Percentiles rank a stretch among this genome's conserved stretches.
These are phyloP conservation scores for Cetraspora pellucida DNA, from an alignment of 192 early-diverging fungal genomes.

Conservation along the genomic window DNA sequence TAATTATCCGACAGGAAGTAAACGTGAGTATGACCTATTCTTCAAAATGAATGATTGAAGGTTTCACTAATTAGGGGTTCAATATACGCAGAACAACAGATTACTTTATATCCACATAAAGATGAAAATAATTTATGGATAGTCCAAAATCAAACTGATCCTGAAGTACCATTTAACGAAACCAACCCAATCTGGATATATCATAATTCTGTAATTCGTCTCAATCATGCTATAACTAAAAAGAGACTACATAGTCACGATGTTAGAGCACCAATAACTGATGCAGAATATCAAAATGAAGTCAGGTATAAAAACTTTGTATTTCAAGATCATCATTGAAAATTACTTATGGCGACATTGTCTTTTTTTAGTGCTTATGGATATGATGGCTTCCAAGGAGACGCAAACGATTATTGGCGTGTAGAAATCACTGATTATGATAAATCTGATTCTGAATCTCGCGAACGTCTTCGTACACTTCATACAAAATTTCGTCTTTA, in stretches of 20 bases:
- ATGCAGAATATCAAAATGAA: constrained; percentile 74
- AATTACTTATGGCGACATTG: background rate
- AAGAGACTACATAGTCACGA: constrained; percentile 78
- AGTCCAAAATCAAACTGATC: constrained; percentile 45
- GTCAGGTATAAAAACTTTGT: constrained; percentile 48
- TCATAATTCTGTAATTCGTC: constrained; percentile 75
- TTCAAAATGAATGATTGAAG: background rate
- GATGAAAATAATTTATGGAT: constrained; percentile 90
- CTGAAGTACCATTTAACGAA: constrained; percentile 39
- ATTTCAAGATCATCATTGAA: background rate
- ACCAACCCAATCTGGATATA: constrained; percentile 52
- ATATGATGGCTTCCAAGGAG: constrained; percentile 73
- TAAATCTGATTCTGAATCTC: constrained; percentile 48
- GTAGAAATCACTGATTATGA: constrained; percentile 73
- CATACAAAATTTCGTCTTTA: constrained; percentile 74
- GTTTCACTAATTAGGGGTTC: background rate
- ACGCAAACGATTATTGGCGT: constrained; percentile 91
- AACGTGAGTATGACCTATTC: constrained; percentile 49
- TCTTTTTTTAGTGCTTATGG: constrained; percentile 59
- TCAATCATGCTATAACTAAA: constrained; percentile 66
- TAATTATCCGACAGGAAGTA: constrained; percentile 74
- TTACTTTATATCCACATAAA: constrained; percentile 55
- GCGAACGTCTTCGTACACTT: constrained; percentile 62
- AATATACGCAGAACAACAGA: constrained; percentile 45
- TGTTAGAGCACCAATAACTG: constrained; percentile 65